phyloP scores from a whole-genome alignment of 2,329 filamentous ascomycete species.

The Neoscytalidium dimidiatum region DNA sequence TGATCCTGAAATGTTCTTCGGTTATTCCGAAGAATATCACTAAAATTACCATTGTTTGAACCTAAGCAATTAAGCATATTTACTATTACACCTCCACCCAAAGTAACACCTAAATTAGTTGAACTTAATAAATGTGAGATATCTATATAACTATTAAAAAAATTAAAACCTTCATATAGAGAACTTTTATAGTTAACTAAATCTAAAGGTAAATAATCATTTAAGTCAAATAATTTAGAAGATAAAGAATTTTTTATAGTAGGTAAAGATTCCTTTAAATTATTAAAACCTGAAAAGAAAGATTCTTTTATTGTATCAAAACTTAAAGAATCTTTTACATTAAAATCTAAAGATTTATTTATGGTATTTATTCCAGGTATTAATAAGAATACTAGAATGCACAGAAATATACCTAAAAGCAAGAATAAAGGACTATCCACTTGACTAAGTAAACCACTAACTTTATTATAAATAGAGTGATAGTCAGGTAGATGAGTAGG shows the following conservation, averaged over 20 bases:
- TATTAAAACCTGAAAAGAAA: not conserved
- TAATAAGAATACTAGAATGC: not conserved
- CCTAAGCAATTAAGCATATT: not conserved
- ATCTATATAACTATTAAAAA: not conserved
- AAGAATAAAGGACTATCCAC: not conserved
- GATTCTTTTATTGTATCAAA: not conserved
- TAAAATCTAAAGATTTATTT: constrained; percentile 13
- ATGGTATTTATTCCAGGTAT: constrained; percentile 13
- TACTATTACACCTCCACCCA: not conserved
- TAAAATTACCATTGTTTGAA: not conserved
- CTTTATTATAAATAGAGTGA: not conserved
- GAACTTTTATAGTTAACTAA: not conserved
- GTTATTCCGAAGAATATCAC: not conserved
- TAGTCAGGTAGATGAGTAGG: not conserved
- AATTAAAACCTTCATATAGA: not conserved
- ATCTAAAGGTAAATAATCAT: not conserved
- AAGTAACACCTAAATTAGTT: not conserved
- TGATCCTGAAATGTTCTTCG: not conserved
- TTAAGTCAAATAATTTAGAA: not conserved
- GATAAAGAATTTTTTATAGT: not conserved
- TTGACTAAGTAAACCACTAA: not conserved
- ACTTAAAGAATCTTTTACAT: not conserved
- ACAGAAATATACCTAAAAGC: not conserved
- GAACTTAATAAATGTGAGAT: not conserved
- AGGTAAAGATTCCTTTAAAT: not conserved